These are phyloP conservation scores for Podosphaera aphanis DNA, from an alignment of 2,329 filamentous ascomycete genomes.

Conservation along the genomic window DNA sequence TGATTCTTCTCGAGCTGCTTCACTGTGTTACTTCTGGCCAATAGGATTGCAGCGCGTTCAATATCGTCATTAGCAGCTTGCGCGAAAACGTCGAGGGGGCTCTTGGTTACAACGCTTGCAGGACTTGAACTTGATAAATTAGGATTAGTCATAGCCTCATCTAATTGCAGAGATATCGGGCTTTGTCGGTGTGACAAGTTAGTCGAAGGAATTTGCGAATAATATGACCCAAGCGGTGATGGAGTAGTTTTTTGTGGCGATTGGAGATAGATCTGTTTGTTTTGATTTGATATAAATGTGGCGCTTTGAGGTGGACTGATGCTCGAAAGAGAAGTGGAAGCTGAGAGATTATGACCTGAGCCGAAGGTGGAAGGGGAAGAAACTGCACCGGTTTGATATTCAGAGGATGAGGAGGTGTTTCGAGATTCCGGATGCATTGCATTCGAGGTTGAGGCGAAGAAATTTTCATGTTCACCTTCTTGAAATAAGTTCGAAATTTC, in stretches of 20 bases:
- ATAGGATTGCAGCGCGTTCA: not conserved
- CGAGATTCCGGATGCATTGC: not conserved
- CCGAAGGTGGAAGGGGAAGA: not conserved
- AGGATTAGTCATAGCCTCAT: not conserved
- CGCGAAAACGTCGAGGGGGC: not conserved
- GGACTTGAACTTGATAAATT: not conserved
- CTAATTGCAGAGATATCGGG: not conserved
- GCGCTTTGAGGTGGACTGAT: not conserved
- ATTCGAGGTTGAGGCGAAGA: not conserved
- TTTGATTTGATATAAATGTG: not conserved
- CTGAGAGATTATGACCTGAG: not conserved
- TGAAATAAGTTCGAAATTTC: not conserved
- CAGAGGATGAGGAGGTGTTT: not conserved
- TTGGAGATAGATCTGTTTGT: not conserved
- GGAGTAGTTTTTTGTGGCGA: not conserved
- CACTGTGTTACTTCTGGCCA: not conserved
- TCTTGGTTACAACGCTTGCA: not conserved
- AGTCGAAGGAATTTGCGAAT: not conserved
- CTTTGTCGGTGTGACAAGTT: not conserved
- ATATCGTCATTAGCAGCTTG: not conserved
- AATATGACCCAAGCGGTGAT: not conserved
- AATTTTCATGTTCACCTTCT: not conserved
- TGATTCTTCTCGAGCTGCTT: not conserved
- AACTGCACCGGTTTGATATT: not conserved
- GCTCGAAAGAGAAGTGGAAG: not conserved